phyloP scores from a whole-genome alignment of 2,329 filamentous ascomycete species.

The Colletotrichum euphorbiae region DNA sequence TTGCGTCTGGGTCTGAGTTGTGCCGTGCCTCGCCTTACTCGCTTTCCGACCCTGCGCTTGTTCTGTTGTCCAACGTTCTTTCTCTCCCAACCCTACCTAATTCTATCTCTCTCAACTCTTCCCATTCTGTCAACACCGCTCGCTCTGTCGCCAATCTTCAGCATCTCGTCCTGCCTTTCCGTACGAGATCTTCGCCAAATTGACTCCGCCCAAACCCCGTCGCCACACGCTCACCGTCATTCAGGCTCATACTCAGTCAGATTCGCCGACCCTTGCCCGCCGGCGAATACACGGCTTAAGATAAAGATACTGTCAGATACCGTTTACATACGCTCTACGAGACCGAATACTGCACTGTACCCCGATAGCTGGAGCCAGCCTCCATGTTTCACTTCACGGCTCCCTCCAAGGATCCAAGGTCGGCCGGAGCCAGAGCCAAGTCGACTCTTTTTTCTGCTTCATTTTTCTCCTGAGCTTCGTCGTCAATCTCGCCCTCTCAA shows the following conservation, averaged over 20 bases:
- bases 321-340: neutral
- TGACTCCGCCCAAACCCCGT: neutral
- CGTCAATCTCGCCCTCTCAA: neutral
- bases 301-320: slow-evolving; percentile 1
- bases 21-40: slow-evolving; percentile 26
- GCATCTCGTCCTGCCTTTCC: neutral
- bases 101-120: neutral
- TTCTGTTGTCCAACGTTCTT: neutral
- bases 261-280: slow-evolving; percentile 8
- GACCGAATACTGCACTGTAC: neutral
- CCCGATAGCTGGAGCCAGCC: slow-evolving; percentile 30
- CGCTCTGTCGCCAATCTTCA: no score
- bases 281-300: neutral
- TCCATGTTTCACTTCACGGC: slow-evolving; percentile 38
- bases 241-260: neutral
- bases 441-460: neutral
- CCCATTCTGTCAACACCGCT: neutral
- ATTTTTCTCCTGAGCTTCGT: slow-evolving; percentile 7
- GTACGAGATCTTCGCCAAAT: slow-evolving; percentile 12
- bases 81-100: neutral
- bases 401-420: slow-evolving; percentile 35
- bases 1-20: slow-evolving; percentile 30
- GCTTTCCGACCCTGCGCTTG: slow-evolving; percentile 4
- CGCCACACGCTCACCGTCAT: neutral
- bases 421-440: slow-evolving; percentile 18